Evolutionary conservation across 106 monocot genomes (phyloP).

Genomic region (Dendrobium chrysotoxum): DNA sequence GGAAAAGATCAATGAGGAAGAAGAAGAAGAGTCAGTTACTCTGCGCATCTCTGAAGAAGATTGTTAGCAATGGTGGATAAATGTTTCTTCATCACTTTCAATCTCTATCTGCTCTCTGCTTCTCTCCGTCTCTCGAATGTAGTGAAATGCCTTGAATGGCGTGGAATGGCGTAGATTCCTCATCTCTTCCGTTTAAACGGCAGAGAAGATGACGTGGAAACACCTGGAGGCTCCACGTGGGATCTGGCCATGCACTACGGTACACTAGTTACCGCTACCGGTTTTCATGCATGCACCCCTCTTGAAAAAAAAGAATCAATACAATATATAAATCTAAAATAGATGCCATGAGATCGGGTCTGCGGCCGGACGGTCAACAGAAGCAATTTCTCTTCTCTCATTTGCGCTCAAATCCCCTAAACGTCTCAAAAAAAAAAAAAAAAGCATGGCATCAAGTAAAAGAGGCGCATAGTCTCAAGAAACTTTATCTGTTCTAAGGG

Average conservation of each 20-base stretch:
- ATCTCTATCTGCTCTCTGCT: not conserved
- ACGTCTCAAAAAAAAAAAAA: too few relatives aligned
- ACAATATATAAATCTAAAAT: too few relatives aligned
- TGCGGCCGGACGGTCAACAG: too few relatives aligned
- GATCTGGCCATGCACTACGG: not conserved
- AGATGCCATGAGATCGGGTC: too few relatives aligned
- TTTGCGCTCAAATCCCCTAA: too few relatives aligned
- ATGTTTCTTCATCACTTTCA: constrained; percentile 18
- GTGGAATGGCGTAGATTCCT: not conserved
- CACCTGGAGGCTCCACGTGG: not conserved
- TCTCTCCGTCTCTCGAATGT: not conserved
- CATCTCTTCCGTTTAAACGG: not conserved
- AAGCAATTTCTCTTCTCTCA: too few relatives aligned
- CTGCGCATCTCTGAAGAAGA: constrained; percentile 31
- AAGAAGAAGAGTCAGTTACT: constrained; percentile 17
- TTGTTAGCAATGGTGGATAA: constrained; percentile 33
- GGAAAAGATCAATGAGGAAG: not conserved
- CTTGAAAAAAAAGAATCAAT: too few relatives aligned
- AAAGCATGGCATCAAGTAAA: too few relatives aligned
- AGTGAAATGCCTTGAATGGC: not conserved
- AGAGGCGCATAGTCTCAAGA: too few relatives aligned
- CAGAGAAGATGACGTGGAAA: not conserved
- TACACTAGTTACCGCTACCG: too few relatives aligned
- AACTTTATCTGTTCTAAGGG: too few relatives aligned
- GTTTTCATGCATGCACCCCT: too few relatives aligned